Evolutionary conservation across 129 eudicot genomes (phyloP).

Genomic region (Daucus carota): DNA sequence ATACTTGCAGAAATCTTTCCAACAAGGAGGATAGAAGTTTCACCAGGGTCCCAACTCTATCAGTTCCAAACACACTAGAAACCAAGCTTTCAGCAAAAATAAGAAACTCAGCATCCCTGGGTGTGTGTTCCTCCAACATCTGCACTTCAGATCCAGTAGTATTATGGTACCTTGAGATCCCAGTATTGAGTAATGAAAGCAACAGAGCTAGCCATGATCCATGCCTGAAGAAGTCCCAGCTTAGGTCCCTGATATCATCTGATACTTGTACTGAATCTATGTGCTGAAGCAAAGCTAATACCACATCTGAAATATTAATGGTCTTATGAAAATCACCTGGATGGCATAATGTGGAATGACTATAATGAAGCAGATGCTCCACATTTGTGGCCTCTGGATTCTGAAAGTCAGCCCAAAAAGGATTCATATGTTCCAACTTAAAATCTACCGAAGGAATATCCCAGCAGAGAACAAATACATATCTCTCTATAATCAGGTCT

Average conservation of each 20-base stretch:
- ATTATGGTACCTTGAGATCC: conserved; percentile 34
- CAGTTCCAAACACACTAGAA: conserved; percentile 29
- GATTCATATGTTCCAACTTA: conserved; percentile 24
- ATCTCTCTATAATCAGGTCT: conserved; percentile 76
- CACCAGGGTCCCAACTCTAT: conserved; percentile 32
- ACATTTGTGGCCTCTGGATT: conserved; percentile 36
- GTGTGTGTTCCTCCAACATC: conserved; percentile 29
- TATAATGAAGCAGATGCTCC: conserved; percentile 47
- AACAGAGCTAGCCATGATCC: conserved; percentile 80
- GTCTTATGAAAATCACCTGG: conserved; percentile 17
- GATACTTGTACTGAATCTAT: conserved; percentile 34
- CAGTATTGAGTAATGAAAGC: conserved; percentile 50
- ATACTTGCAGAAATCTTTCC: conserved; percentile 38
- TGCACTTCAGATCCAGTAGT: conserved; percentile 22
- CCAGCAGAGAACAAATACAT: conserved; percentile 84
- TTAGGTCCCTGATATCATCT: conserved; percentile 41
- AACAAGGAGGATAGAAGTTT: conserved; percentile 46
- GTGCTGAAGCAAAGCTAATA: conserved; percentile 50
- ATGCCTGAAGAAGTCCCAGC: conserved; percentile 70
- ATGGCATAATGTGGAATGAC: conserved; percentile 50
- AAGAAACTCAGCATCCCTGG: conserved; percentile 44
- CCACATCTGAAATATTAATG: conserved; percentile 27
- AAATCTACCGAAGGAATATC: conserved; percentile 54
- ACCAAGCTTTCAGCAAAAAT: conserved; percentile 40
- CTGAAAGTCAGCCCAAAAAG: conserved; percentile 26